phyloP scores from a whole-genome alignment of 2,329 filamentous ascomycete species.

The Colletotrichum tropicale region DNA sequence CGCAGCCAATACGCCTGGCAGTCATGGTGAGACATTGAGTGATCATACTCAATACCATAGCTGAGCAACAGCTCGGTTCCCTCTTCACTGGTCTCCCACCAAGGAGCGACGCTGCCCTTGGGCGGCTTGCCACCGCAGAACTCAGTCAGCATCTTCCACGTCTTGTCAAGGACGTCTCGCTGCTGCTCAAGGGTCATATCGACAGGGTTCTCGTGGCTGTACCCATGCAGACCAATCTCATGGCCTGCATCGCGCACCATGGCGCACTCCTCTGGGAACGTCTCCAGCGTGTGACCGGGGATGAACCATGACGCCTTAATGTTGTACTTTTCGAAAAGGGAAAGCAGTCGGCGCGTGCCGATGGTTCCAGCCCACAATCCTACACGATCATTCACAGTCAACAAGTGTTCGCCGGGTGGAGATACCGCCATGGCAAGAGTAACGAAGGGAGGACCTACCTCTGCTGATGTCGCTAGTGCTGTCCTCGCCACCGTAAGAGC shows the following conservation, averaged over 20 bases:
- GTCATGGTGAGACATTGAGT: constrained; percentile 70
- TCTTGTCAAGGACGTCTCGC: constrained; percentile 76
- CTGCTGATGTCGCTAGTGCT: constrained; percentile 74
- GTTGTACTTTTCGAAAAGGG: constrained; percentile 74
- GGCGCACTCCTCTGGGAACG: constrained; percentile 49
- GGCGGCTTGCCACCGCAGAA: constrained; percentile 73
- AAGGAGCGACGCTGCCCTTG: constrained; percentile 73
- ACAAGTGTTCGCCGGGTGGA: neutral
- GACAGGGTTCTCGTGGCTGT: constrained; percentile 75
- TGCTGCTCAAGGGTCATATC: constrained; percentile 79
- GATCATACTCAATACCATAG: constrained; percentile 74
- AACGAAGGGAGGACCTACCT: constrained; percentile 44
- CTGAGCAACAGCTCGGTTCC: constrained; percentile 68
- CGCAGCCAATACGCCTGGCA: constrained; percentile 68
- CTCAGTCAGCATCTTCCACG: constrained; percentile 71
- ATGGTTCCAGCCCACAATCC: constrained; percentile 72
- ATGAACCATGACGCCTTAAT: constrained; percentile 68
- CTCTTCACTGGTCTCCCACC: constrained; percentile 74
- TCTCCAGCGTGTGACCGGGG: constrained; percentile 51
- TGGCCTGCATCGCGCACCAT: constrained; percentile 50
- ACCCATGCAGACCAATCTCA: constrained; percentile 66
- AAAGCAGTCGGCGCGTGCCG: constrained; percentile 68
- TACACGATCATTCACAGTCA: constrained; percentile 25
- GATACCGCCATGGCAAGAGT: accelerated
- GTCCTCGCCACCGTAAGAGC: constrained; percentile 76